Percentiles rank a stretch among this genome's conserved stretches.
phyloP scores from a whole-genome alignment of 164 flowering plant species.

The Vitis vinifera region ASM3070453v1 NC_081817.1:25568001-25568500 shows the following conservation, averaged over 20 bases:
- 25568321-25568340: too few species aligned
- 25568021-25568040: neutral
- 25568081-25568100: constrained; percentile 73
- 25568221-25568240: constrained; percentile 80
- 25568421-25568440: too few species aligned
- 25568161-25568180: constrained; percentile 59
- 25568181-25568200: constrained; percentile 69
- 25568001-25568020: too few species aligned
- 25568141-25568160: constrained; percentile 60
- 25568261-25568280: constrained; percentile 56
- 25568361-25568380: too few species aligned
- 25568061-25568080: constrained; percentile 71
- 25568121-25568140: constrained; percentile 35
- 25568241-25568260: constrained; percentile 29
- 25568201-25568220: constrained; percentile 57
- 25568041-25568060: constrained; percentile 63
- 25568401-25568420: too few species aligned
- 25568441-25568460: too few species aligned
- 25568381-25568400: too few species aligned
- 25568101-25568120: constrained; percentile 48
- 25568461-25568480: too few species aligned
- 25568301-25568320: too few species aligned
- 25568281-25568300: too few species aligned
- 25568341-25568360: too few species aligned
- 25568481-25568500: too few species aligned